Evolutionary conservation across 192 early-diverging fungal species (phyloP).

Genomic region (Backusella tarrabulga): DNA sequence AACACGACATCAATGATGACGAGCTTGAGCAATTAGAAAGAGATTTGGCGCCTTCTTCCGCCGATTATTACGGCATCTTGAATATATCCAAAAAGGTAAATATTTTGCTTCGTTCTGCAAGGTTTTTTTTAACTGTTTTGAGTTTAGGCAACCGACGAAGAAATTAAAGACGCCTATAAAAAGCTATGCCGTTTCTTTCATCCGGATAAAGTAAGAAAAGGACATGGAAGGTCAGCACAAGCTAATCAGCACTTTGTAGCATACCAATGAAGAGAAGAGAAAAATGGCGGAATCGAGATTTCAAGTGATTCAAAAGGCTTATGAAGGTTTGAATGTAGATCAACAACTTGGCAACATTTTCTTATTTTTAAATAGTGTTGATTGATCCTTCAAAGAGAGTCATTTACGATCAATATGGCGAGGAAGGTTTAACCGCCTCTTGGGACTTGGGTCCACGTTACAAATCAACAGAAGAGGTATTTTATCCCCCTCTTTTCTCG

Average conservation of each 20-base stretch:
- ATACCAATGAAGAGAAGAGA: constrained; percentile 55
- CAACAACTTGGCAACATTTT: neutral
- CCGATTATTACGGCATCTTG: constrained; percentile 66
- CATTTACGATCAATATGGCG: constrained; percentile 93
- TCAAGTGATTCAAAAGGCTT: constrained; percentile 73
- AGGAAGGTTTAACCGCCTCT: constrained; percentile 70
- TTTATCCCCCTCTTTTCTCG: neutral
- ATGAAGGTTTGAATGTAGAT: constrained; percentile 55
- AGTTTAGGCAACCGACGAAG: constrained; percentile 54
- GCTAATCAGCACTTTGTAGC: constrained; percentile 23
- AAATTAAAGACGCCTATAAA: constrained; percentile 76
- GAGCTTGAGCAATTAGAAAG: constrained; percentile 28
- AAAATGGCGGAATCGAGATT: constrained; percentile 73
- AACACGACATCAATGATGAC: constrained; percentile 26
- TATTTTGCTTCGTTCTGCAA: neutral
- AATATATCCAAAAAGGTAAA: constrained; percentile 47
- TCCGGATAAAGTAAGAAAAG: constrained; percentile 59
- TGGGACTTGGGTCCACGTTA: constrained; percentile 64
- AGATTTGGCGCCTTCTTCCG: constrained; percentile 36
- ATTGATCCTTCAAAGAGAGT: constrained; percentile 72
- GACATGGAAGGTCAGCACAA: neutral
- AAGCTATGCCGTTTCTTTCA: constrained; percentile 74
- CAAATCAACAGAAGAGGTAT: constrained; percentile 66
- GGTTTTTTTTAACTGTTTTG: neutral
- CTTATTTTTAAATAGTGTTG: constrained; percentile 57